Base-by-base conservation (phyloP, 495 filamentous ascomycete genomes). In the Opeltia flavorubescens region DNA sequence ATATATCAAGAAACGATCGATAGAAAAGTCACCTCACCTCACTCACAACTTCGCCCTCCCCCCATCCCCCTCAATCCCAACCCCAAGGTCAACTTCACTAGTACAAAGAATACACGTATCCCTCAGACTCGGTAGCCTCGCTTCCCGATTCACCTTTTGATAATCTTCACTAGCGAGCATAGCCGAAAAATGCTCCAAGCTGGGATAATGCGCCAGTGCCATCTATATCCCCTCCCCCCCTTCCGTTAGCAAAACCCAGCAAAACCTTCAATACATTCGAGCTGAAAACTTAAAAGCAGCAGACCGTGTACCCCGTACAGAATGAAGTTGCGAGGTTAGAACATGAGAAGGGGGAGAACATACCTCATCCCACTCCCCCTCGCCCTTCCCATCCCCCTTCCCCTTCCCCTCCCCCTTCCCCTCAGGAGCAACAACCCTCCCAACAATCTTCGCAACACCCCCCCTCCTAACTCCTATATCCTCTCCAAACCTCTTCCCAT, bases 181-280 rank as follows among this genome's bases (percentile, higher is more conserved):
- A 55, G 77, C 73, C 47, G 68, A 72, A 54, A 82, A 82, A 59
- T 83, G 78, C 35, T 52, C 45, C 30, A 81, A 67, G 36, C 67
- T 76, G 7, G 79, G 78, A 60, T 82, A 82, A 65, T 82, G 77
- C 54, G 78, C 78, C 39, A 81, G 60, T 5, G 78, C 77, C 40
- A 80, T 62, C 61, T 80, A 67, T 67, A 76, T 21, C 20, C 8
- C 6, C 24, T 5, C 5, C 24, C 28, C 18, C 43, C 17, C 24
- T n/a, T n/a, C n/a, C n/a, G n/a, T n/a, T 27, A 4, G 29, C 29
- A 42, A 20, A 18, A 38, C 18, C 30, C 25, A 40, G 6, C 20
- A 6, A 40, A 6, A 40, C 17, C 6, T 40, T 24, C 36, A n/a
- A n/a, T n/a, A n/a, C n/a, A n/a, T n/a, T n/a, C n/a, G n/a, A n/a